Base-by-base conservation (phyloP, 1,284 basidiomycete genomes). In the Gomphus bonarii region DNA sequence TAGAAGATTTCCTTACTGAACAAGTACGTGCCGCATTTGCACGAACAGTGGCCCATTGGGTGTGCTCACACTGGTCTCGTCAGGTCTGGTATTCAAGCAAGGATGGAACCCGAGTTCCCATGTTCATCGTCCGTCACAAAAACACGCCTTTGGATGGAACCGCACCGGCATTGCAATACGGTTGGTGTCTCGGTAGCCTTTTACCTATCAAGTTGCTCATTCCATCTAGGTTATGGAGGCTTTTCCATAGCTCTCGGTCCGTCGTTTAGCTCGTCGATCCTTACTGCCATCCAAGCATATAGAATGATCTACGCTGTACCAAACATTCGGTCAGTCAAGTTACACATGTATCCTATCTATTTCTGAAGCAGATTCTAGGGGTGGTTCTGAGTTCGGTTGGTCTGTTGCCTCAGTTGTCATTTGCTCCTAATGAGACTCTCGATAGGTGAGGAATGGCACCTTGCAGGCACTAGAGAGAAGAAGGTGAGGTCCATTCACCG, bases 121-220 rank as follows among this genome's bases (percentile, higher is more conserved):
- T 94, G 88, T 94, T 92, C 66, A 78, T 94, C 58, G 88, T 92
- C 31, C 78, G 82, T 52, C 86, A 86, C 65, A 87, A 87, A 66
- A 77, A 75, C 22, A 87, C 85, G 18, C 72, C 77, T 62, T 74
- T 81, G 55, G 86, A 93, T 63, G 90, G 90, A 9, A 85, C 82
- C 0, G 87, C 88, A 0, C 83, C 91, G 4, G 86, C 81, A 0
- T 74, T 91, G 28, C 85, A 91, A 65, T 94, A 91, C 62, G 88
- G 86, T 79, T 65, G 68, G 74, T 67, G 59, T 31, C 22, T 48
- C 18, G 10, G 40, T 53, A 20, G 18, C n/a, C 38, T 48, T 28
- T 20, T 20, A 30, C 28, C 48, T 57, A 9, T 50, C 14, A 28
- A 43, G 5, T 40, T 14, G 6, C 47, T 46, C 38, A 33, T 31